A percentile compares a stretch with the other conserved stretches of the same genome.
Conservation (phyloP, 345 rosid species). For the Moringa oleifera region DNA sequence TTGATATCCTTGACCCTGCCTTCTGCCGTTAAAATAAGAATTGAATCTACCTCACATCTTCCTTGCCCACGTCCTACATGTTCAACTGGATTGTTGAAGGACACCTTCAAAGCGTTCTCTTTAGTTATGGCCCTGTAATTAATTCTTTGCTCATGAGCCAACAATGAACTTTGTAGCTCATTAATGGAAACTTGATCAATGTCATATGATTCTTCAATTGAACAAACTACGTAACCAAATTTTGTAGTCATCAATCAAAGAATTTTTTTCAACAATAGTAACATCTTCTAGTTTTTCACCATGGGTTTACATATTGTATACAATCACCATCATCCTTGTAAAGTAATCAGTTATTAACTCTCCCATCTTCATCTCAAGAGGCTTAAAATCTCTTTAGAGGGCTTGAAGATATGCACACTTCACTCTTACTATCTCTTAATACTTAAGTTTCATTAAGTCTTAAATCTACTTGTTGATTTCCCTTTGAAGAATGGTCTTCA, state of each 20-base stretch:
- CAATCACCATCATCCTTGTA: neutral
- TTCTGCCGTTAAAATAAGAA: too few species aligned
- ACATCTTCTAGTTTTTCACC: slow-evolving; percentile 7
- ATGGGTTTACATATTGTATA: slow-evolving; percentile 1
- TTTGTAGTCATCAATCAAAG: neutral
- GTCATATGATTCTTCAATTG: neutral
- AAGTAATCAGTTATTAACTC: neutral
- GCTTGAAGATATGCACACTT: slow-evolving; percentile 13
- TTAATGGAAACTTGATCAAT: too few species aligned
- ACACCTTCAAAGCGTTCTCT: too few species aligned
- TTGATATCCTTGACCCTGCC: too few species aligned
- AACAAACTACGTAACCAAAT: slow-evolving; percentile 2
- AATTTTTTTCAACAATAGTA: slow-evolving; percentile 1
- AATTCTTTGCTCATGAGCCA: too few species aligned
- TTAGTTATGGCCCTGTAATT: too few species aligned
- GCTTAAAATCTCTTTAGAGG: neutral
- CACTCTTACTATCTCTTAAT: neutral
- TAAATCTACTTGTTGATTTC: neutral
- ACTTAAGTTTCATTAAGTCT: neutral
- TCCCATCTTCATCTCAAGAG: neutral
- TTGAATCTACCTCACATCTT: too few species aligned
- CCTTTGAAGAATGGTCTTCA: slow-evolving; percentile 5
- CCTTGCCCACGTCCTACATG: too few species aligned
- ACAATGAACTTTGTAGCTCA: too few species aligned
- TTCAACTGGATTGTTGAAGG: too few species aligned